Percentiles rank a stretch among this genome's conserved stretches.
Conservation (phyloP, 352 stramenopile genomes). For the Pythium guiyangense region DNA sequence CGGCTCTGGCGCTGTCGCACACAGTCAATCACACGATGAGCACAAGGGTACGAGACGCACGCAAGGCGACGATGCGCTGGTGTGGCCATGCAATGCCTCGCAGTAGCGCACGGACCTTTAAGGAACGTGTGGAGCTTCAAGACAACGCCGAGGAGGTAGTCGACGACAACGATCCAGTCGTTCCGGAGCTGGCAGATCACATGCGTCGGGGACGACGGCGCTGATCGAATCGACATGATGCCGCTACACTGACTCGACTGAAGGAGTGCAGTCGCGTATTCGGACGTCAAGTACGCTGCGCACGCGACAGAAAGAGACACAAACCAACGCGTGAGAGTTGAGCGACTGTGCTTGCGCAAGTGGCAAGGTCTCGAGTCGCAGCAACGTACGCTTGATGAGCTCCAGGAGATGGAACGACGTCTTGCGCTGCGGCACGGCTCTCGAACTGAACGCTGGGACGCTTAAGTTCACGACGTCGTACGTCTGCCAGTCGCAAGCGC, state of each 20-base stretch:
- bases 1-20: background rate
- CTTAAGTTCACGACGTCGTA: constrained; percentile 63
- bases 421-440: constrained; percentile 47
- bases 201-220: constrained; percentile 29
- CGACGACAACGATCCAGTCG: constrained; percentile 62
- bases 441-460: constrained; percentile 62
- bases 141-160: constrained; percentile 29
- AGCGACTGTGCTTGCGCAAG: too few species aligned
- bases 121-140: constrained; percentile 58
- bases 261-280: constrained; percentile 15
- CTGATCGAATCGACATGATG: constrained; percentile 37
- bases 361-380: too few species aligned
- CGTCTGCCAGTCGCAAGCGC: constrained; percentile 21
- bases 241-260: constrained; percentile 23
- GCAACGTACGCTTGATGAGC: constrained; percentile 38
- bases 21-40: background rate
- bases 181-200: constrained; percentile 65
- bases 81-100: background rate
- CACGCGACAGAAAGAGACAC: background rate
- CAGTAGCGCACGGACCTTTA: constrained; percentile 23
- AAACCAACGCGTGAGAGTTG: too few species aligned
- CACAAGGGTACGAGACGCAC: too few species aligned
- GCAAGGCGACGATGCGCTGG: background rate
- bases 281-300: constrained; percentile 16
- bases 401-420: constrained; percentile 36